These are phyloP conservation scores for Piedraia hortae DNA, from an alignment of 2,329 filamentous ascomycete genomes.

Conservation along the genomic window DNA sequence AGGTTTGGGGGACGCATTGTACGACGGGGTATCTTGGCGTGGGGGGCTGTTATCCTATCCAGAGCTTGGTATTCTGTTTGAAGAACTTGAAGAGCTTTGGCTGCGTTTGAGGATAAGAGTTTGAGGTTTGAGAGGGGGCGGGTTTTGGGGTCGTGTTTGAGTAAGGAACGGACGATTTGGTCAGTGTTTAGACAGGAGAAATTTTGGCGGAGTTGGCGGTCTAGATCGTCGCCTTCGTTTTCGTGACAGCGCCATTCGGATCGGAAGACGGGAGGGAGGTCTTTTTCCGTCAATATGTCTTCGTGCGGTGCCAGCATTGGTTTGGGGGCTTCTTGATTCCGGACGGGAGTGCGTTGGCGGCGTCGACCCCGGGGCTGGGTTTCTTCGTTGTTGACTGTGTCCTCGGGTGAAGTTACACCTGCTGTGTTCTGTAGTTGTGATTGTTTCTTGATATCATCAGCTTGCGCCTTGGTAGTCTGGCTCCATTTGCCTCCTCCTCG, in stretches of 20 bases:
- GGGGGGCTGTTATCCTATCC: conserved; percentile 24
- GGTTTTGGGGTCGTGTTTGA: conserved; percentile 15
- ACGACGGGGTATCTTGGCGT: conserved; percentile 24
- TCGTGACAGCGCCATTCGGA: conserved; percentile 3
- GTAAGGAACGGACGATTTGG: conserved; percentile 16
- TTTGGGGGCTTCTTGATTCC: conserved; percentile 9
- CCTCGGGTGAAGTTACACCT: conserved; percentile 3
- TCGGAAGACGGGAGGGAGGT: conserved; percentile 9
- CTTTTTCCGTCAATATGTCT: conserved; percentile 9
- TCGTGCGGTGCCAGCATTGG: conserved; percentile 10
- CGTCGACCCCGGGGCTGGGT: conserved; percentile 1
- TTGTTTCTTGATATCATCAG: conserved; percentile 2
- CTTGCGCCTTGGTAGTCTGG: conserved; percentile 7
- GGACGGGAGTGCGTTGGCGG: background rate
- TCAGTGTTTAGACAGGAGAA: conserved; percentile 18
- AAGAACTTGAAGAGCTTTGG: conserved; percentile 24
- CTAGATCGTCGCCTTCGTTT: conserved; percentile 12
- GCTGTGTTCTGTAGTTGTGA: conserved; percentile 6
- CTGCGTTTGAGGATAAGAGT: conserved; percentile 25
- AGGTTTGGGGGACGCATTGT: conserved; percentile 21
- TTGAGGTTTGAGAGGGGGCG: conserved; percentile 27
- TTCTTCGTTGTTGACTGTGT: conserved; percentile 1
- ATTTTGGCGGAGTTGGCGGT: conserved; percentile 15
- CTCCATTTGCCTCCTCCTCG: conserved; percentile 12
- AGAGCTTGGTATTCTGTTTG: conserved; percentile 31